Base-by-base conservation (phyloP, 1,139 yeast species). In the Torulaspora globosa region DNA sequence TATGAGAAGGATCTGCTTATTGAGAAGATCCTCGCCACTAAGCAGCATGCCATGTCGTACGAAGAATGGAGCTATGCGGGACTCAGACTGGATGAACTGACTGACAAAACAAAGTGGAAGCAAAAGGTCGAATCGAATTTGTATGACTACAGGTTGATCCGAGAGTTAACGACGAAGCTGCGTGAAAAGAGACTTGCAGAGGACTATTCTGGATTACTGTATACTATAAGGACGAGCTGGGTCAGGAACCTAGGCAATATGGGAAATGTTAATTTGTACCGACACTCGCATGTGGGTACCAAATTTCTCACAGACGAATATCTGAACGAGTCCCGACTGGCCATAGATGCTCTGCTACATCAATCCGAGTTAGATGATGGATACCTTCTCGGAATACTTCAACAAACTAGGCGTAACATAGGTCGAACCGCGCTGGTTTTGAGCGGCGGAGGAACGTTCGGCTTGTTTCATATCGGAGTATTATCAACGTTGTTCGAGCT, bases 361-460 rank as follows among this genome's bases (percentile, higher is more conserved):
- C 53, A 70, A 2, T 78, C 79, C 9, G 75, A 75, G 21, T 50
- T 86, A 38, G 89, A 85, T 59, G 89, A 84, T 54, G 67, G 78
- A 8, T 80, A 83, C 57, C 71, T 87, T 15, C 69, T 90, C 51
- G 87, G 88, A 2, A 84, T 87, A 75, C 71, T 92, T 38, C 78
- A 86, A 30, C 96, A 90, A 62, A 88, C 97, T 0, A 73, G 97
- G 51, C 85, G 86, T 63, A 87, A 90, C 55, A 87, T 87, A 48
- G 99, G 99, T 0, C 73, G 96, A 46, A 90, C 97, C 0, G 98
- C 97, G 0, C 70, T 92, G 39, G 88, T 94, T 26, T 74, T 92
- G 43, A 84, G 95, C 39, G 99, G 99, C 1, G 99, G 99, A 1
- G 90, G 96, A 11, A 85, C 96, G 2, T 85, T 92, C 70, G 98